Base-by-base conservation (phyloP, 2,329 filamentous ascomycete species). In the Aotearoamyces nothofagi region DNA sequence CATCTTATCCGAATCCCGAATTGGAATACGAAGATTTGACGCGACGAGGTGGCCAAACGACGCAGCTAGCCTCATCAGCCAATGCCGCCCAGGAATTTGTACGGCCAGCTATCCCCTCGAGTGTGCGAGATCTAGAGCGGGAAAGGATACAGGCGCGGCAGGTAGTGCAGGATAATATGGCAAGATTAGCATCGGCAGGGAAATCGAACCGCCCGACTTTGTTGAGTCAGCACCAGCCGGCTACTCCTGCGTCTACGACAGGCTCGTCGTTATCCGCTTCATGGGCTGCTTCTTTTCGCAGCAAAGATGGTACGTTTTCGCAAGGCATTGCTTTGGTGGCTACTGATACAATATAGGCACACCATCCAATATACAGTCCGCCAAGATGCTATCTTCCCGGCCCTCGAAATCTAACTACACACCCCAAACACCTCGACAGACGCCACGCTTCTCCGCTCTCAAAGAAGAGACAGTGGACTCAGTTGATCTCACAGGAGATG, bases 401-500 rank as follows among this genome's bases (percentile, higher is more conserved):
- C 19, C 34, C 10, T 28, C 31, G 14, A 44, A 36, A 34, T 35
- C 34, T 24, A 35, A 46, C 15, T 42, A 39, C 27, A 44, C 36
- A 35, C 51, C 43, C 33, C 50, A 42, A 39, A 54, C 37, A 28
- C 53, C 37, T 24, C 39, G 29, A 20, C 35, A 31, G 9, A 33
- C 24, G 14, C 31, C 23, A 22, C 37, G 33, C 17, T 22, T 31
- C 16, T 22, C 12, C 19, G 24, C 24, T 17, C 17, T 30, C 25
- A 40, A 39, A 12, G 22, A 29, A 15, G 27, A 37, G n/a, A 33
- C 28, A 11, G 25, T 47, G n/a, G 45, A 50, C 19, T 41, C 45
- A 0, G 36, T 51, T 15, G 48, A 51, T 33, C 31, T 51, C 11
- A 50, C 47, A 16, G 40, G 39, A 4, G 47, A 50, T 25, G 36